These are phyloP conservation scores for Vitis cinerea DNA, from an alignment of 164 flowering plant species.

Conservation along the genomic window DNA sequence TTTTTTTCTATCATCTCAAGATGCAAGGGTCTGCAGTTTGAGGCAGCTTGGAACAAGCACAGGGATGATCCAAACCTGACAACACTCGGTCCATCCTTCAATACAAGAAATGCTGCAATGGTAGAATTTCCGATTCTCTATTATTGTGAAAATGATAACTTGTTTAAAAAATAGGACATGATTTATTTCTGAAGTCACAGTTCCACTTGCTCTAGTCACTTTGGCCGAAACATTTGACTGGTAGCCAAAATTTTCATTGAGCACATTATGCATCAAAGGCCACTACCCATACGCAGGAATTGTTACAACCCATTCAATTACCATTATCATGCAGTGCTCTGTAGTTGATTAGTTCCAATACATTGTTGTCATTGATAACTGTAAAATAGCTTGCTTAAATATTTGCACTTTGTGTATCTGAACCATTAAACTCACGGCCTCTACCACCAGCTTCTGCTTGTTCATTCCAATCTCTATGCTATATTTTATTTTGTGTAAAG, in stretches of 20 bases:
- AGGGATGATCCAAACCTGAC: slow-evolving; percentile 67
- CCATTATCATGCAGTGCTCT: neutral
- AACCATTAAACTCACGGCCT: too few species aligned
- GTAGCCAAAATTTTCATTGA: neutral
- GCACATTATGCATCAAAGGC: neutral
- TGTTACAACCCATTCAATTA: too few species aligned
- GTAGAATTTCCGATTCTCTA: slow-evolving; percentile 5
- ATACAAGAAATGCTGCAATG: slow-evolving; percentile 12
- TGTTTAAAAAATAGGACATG: neutral
- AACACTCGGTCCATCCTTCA: slow-evolving; percentile 26
- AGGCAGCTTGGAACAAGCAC: slow-evolving; percentile 72
- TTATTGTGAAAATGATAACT: neutral
- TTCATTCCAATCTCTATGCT: neutral
- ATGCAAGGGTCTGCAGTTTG: slow-evolving; percentile 74
- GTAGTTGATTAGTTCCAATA: neutral
- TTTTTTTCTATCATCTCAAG: slow-evolving; percentile 26
- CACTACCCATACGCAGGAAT: neutral
- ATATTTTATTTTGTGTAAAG: neutral
- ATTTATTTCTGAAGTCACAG: neutral
- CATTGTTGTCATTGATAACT: neutral
- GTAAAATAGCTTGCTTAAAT: neutral
- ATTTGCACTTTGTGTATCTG: too few species aligned
- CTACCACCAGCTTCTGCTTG: neutral
- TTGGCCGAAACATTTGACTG: neutral
- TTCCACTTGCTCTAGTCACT: neutral